Evolutionary conservation across 2,329 filamentous ascomycete genomes (phyloP).

Genomic region (Aspergillus persii): DNA sequence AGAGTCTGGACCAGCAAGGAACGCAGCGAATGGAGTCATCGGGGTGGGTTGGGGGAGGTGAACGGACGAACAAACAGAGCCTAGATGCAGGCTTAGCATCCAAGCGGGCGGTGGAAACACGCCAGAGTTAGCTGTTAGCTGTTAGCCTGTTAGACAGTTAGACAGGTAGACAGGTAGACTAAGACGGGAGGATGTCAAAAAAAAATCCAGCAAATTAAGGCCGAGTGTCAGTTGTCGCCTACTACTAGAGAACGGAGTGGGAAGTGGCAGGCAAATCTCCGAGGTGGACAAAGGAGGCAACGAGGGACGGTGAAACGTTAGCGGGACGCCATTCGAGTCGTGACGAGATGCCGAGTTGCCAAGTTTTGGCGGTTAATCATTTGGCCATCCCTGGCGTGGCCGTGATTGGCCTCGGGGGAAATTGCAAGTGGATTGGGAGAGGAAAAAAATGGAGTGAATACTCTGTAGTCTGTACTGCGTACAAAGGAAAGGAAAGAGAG

Average conservation of each 20-base stretch:
- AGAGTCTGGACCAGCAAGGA: not conserved
- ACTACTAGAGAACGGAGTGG: not conserved
- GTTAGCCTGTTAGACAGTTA: too few species aligned
- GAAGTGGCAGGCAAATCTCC: constrained; percentile 8
- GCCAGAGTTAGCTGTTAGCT: too few species aligned
- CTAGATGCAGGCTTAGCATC: too few species aligned
- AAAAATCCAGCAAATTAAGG: not conserved
- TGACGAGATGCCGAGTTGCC: constrained; percentile 12
- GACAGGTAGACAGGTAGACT: too few species aligned
- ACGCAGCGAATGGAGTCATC: not conserved
- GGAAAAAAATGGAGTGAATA: too few species aligned
- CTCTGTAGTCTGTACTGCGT: too few species aligned
- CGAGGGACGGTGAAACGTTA: constrained; percentile 20
- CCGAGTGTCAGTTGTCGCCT: too few species aligned
- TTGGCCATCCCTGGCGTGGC: constrained; percentile 6
- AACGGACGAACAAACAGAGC: too few species aligned
- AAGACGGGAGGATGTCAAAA: too few species aligned
- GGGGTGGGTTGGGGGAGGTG: not conserved
- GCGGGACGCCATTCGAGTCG: constrained; percentile 9
- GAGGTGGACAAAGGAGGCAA: not conserved
- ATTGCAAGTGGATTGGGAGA: too few species aligned
- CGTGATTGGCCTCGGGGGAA: not conserved
- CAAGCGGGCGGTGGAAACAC: not conserved
- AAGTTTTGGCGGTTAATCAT: constrained; percentile 21
- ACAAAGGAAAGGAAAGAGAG: too few species aligned